phyloP scores from a whole-genome alignment of 1,139 yeast genomes.

The Candida tetrigidarum region DNA sequence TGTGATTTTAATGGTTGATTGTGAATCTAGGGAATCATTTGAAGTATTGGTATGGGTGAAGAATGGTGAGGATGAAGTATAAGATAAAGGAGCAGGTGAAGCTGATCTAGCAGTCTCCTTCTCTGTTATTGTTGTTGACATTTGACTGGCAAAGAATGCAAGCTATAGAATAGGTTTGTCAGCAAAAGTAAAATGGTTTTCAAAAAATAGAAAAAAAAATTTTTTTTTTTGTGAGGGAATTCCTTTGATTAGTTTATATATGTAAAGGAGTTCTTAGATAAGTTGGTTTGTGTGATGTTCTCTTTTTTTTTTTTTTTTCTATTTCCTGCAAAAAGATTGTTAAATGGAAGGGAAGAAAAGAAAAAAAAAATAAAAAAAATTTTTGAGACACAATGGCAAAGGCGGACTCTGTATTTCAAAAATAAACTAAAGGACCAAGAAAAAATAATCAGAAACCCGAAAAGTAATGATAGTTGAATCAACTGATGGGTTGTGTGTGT shows the following conservation, averaged over 20 bases:
- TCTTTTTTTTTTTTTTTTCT: neutral
- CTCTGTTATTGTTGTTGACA: conserved; percentile 13
- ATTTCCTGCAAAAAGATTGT: neutral
- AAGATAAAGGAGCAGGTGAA: conserved; percentile 10
- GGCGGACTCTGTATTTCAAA: neutral
- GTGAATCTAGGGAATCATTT: conserved; percentile 17
- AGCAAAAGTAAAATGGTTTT: too few relatives aligned
- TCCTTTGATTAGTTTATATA: conserved; percentile 4
- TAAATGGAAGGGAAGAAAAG: neutral
- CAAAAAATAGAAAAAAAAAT: conserved; percentile 1
- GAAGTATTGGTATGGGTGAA: conserved; percentile 13
- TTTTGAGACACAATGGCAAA: conserved; percentile 1
- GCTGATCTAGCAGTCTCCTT: conserved; percentile 6
- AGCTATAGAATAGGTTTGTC: neutral
- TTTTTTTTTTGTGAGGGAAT: conserved; percentile 5
- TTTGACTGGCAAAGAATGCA: conserved; percentile 1
- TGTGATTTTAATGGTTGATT: conserved; percentile 15
- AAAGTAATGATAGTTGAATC: too few relatives aligned
- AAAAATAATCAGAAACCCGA: too few relatives aligned
- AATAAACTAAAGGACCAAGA: neutral
- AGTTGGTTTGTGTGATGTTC: conserved; percentile 3
- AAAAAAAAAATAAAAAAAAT: neutral
- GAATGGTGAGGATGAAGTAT: conserved; percentile 10
- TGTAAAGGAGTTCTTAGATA: neutral
- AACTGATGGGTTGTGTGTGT: too few relatives aligned